Conservation (phyloP, 352 stramenopile species). For the Pythium coloratum region DNA sequence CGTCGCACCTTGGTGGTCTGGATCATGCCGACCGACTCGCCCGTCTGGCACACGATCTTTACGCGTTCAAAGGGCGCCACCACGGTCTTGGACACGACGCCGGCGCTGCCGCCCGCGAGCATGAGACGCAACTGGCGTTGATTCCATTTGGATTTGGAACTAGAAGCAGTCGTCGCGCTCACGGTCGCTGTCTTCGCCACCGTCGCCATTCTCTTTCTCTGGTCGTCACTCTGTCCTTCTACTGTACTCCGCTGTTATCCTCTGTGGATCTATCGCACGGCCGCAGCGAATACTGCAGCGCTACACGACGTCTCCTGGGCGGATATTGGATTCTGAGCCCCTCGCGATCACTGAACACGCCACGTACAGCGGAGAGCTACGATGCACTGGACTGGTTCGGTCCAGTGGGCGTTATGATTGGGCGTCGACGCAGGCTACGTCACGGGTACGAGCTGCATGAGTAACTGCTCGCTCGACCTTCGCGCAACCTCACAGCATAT, state of each 20-base stretch:
- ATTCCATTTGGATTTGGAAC: slow-evolving; percentile 43
- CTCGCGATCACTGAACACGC: background rate
- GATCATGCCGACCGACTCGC: slow-evolving; percentile 76
- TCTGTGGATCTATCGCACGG: background rate
- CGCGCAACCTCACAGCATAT: slow-evolving; percentile 18
- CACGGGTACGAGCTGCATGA: background rate
- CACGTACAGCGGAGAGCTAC: slow-evolving; percentile 1
- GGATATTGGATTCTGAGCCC: slow-evolving; percentile 1
- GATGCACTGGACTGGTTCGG: background rate
- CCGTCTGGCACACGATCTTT: slow-evolving; percentile 85
- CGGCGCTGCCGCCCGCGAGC: slow-evolving; percentile 64
- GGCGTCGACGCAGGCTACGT: slow-evolving; percentile 19
- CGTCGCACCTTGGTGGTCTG: slow-evolving; percentile 43
- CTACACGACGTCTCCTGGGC: background rate
- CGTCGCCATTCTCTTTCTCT: background rate
- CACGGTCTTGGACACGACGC: slow-evolving; percentile 80
- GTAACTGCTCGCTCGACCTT: slow-evolving; percentile 25
- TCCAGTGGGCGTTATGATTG: slow-evolving; percentile 1
- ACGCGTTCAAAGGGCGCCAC: slow-evolving; percentile 81
- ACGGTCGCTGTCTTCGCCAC: background rate
- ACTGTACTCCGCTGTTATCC: background rate
- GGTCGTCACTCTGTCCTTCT: background rate
- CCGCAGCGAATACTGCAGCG: slow-evolving; percentile 27
- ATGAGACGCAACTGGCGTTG: slow-evolving; percentile 66
- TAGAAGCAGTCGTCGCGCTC: background rate